Evolutionary conservation across 805 yeast species (phyloP), one percentile per base, ranked within the genome.

Genomic region (Kuraishia floccosa): DNA sequence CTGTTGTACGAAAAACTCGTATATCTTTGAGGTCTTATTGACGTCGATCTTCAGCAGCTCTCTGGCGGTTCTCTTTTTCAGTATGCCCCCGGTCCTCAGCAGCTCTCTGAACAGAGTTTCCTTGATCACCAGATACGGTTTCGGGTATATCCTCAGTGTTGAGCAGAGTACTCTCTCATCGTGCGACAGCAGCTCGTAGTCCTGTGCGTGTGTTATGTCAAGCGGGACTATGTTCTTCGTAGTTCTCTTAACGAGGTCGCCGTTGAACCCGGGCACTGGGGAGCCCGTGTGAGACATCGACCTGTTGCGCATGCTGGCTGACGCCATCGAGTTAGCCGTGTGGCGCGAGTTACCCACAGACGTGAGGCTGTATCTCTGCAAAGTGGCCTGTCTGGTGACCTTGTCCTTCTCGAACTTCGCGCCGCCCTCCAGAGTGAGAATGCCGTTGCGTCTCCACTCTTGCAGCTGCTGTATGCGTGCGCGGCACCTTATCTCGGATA

Each of bases 91-190:
- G 26, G 81, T 76, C 41, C 83, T 76, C 24, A 87, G 60, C 20
- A 93, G 72, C 48, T 87, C 96, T 43, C 93, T 72, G 63, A 91
- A 85, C 34, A 91, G 54, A 3, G 84, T 74, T 50, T 84, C 94
- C 49, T 91, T 91, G 39, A 91, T 83, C 3, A 94, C 95, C 37
- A 91, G 60, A 47, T 89, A 91, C 3, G 97, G 94, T 51, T 91
- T 89, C 11, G 99, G 98, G 34, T 81, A 56, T 8, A 93, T 78
- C 39, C 94, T 72, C 38, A 93, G 62, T 30, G 75, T 80, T 4
- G 87, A 66, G 56, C 98, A 93, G 28, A 91, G 56, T 33, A 72
- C 74, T 50, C 80, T 89, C 50, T 91, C 99, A 34, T 84, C 95
- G n/a, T 75, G 71, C 1, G 93, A 79, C 30, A 91, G 59, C 34